These are phyloP conservation scores for Naumovozyma castellii DNA, from an alignment of 805 yeast species.

Conservation along the genomic window DNA sequence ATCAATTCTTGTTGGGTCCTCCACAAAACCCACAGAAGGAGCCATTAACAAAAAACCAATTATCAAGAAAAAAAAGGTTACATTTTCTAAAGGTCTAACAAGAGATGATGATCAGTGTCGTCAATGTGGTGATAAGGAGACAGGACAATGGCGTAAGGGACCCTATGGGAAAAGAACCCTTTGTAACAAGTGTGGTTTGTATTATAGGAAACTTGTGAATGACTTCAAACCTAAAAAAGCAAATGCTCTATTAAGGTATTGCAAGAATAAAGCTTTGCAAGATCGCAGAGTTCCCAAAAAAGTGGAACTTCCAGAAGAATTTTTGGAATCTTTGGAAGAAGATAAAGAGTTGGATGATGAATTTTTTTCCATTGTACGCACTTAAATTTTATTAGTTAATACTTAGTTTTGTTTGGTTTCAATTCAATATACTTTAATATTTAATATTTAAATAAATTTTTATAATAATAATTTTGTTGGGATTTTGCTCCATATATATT, in stretches of 20 bases:
- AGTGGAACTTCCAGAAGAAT: not conserved
- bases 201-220: not conserved
- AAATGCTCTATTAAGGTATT: not conserved
- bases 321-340: not conserved
- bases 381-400: too few relatives aligned
- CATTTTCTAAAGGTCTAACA: too few relatives aligned
- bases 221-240: not conserved
- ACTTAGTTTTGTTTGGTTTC: too few relatives aligned
- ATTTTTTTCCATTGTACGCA: not conserved
- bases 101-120: not conserved
- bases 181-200: not conserved
- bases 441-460: too few relatives aligned
- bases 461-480: too few relatives aligned
- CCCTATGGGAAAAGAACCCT: not conserved
- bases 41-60: too few relatives aligned
- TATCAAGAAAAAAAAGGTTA: too few relatives aligned
- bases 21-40: too few relatives aligned
- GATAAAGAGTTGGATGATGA: not conserved
- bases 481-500: too few relatives aligned
- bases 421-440: too few relatives aligned
- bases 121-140: not conserved
- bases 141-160: not conserved
- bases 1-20: too few relatives aligned
- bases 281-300: not conserved
- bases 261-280: not conserved